Evolutionary conservation across 129 eudicot genomes (phyloP), one percentile per base, ranked within the genome.

Genomic region (Escallonia rubra): DNA sequence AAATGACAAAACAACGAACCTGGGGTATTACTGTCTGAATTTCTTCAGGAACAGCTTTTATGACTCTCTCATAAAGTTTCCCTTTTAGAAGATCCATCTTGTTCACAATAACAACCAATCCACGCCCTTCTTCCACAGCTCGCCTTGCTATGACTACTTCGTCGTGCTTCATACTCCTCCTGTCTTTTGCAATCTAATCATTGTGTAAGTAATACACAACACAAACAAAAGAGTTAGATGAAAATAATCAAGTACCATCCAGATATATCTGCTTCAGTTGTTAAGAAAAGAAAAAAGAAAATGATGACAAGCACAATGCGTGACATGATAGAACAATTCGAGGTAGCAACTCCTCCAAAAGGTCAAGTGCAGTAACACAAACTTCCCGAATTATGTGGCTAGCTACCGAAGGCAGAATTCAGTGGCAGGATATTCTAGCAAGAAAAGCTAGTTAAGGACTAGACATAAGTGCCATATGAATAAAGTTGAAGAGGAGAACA

Each of bases 51-150:
- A 89, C 97, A 43, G 87, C 90, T 61, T 80, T 68, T 42, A 82
- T 56, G 41, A 94, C 88, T 44, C 83, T 73, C 53, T 89, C 88
- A 45, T 89, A 83, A 56, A 66, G 65, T 70, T 66, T 83, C 53
- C 88, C 89, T 47, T 65, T 85, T 57, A 94, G 69, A 61, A 94
- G 96, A 83, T 94, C 99, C 93, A 93, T 89, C 79, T 94, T 94
- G 86, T 89, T 94, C 76, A 94, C 97, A 59, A 94, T 78, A 34
- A 94, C 84, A n/a, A 94, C 85, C 81, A 94, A 78, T 58, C 99
- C 97, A 12, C 99, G 77, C 41, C 99, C 99, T 90, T 93, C 99
- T 68, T 89, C 99, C 56, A 94, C 83, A 10, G 97, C 87, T 65
- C 89, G 83, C 80, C 99, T 85, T 38, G 97, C 96, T 69, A 94